Percentiles rank a stretch among this genome's conserved stretches.
phyloP scores from a whole-genome alignment of 2,329 filamentous ascomycete genomes.

The Trichoderma aggressivum region DNA sequence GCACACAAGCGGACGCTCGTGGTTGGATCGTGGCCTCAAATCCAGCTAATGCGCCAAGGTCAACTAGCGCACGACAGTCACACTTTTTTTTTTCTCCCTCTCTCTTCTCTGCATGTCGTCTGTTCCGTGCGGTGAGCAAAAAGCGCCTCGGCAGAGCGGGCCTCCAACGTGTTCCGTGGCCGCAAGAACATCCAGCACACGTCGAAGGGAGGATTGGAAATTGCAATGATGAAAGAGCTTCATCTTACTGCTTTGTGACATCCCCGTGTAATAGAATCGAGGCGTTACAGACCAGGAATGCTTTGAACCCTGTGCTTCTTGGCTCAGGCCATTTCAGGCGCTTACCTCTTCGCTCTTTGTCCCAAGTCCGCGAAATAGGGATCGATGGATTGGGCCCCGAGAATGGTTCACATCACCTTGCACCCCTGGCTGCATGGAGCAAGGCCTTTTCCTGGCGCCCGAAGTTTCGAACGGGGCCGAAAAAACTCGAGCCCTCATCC shows the following conservation, averaged over 20 bases:
- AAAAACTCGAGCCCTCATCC: background rate
- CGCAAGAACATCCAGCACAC: background rate
- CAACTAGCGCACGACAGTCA: constrained; percentile 8
- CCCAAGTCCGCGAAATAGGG: constrained; percentile 3
- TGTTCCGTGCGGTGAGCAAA: constrained; percentile 3
- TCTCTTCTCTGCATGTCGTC: background rate
- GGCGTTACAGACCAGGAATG: background rate
- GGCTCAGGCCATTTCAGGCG: background rate
- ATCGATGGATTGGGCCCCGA: constrained; percentile 2
- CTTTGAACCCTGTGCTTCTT: background rate
- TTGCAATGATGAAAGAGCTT: background rate
- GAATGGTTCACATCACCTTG: background rate
- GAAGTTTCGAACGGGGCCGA: constrained; percentile 6
- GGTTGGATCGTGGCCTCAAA: constrained; percentile 8
- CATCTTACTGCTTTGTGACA: background rate
- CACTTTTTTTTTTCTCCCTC: background rate
- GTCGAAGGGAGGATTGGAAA: background rate
- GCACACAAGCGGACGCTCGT: background rate
- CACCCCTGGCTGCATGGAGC: background rate
- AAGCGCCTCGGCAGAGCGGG: background rate
- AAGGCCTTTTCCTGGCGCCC: constrained; percentile 2
- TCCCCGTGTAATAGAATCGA: background rate
- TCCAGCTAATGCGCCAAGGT: constrained; percentile 16
- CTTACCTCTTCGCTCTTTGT: background rate
- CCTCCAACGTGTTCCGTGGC: background rate